These are phyloP conservation scores for Marasmius tenuissimus DNA, from an alignment of 1,284 basidiomycete species.

Conservation along the genomic window DNA sequence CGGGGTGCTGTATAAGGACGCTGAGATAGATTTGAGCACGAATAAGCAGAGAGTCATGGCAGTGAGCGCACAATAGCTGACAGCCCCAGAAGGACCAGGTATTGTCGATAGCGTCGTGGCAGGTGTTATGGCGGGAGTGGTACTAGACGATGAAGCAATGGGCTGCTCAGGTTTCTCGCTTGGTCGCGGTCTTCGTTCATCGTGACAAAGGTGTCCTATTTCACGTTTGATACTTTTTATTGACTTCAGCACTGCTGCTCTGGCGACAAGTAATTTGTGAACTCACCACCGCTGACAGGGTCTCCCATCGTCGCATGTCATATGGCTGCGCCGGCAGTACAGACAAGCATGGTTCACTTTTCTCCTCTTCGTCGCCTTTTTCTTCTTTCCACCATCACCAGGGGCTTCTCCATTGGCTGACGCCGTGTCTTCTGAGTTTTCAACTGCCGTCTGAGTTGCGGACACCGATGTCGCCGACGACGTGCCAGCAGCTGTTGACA, in stretches of 20 bases:
- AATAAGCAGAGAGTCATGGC: not conserved
- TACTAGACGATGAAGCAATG: not conserved
- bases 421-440: not conserved
- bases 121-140: not conserved
- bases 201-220: conserved; percentile 88
- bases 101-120: not conserved
- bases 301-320: conserved; percentile 89
- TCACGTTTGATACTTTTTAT: conserved; percentile 80
- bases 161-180: conserved; percentile 38
- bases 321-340: conserved; percentile 91
- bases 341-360: conserved; percentile 92
- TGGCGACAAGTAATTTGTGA: not conserved
- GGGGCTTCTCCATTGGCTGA: not conserved
- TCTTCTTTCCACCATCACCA: conserved; percentile 42
- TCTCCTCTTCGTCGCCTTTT: conserved; percentile 66
- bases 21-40: conserved; percentile 14
- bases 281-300: conserved; percentile 90
- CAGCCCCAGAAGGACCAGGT: not conserved
- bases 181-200: conserved; percentile 68
- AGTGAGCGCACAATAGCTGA: not conserved
- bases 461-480: not conserved
- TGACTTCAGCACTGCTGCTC: not conserved
- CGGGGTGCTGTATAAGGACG: conserved; percentile 36
- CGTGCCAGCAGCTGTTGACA: not conserved
- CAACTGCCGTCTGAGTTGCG: not conserved